Evolutionary conservation across 345 rosid genomes (phyloP), one percentile per base, ranked within the genome.

Genomic region (Angophora floribunda): DNA sequence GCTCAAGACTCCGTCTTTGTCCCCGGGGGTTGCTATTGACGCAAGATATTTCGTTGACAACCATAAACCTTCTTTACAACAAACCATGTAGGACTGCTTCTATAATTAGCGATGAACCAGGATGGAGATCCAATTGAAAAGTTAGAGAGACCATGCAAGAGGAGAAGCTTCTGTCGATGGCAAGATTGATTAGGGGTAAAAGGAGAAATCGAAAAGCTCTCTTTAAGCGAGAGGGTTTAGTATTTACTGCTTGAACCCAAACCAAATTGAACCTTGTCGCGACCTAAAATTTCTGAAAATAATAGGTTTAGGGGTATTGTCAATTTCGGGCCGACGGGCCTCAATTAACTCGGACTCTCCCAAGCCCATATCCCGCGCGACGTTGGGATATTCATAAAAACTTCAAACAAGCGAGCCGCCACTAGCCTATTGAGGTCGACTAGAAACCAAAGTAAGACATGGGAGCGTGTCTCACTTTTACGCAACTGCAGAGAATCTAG

Each of bases 191-290:
- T 12, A 30, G 26, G 67, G 67, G 67, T 26, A 61, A 26, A 26
- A 5, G 0, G 14, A 61, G 1, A 61, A 61, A 28, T n/a, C 67
- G 30, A 26, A 61, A 61, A 61, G 30, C 67, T 5, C 65, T 11
- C 4, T 59, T 61, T 61, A 7, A 61, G 30, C 6, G 0, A 61
- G 67, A 61, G 12, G 0, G 0, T 26, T 12, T 61, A 61, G 15
- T 24, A 24, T 0, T 61, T 13, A 11, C 30, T 26, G 2, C 67
- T 61, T 14, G 28, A 22, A 26, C 41, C 41, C 41, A 4, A 36
- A 36, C 41, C 41, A 36, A 36, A 36, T 36, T 36, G 41, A 36
- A 36, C 41, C 41, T n/a, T n/a, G n/a, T n/a, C n/a, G n/a, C n/a
- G n/a, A n/a, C n/a, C n/a, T n/a, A n/a, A n/a, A n/a, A n/a, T n/a